Evolutionary conservation across 345 rosid genomes (phyloP).

Genomic region (Barbarea vulgaris): DNA sequence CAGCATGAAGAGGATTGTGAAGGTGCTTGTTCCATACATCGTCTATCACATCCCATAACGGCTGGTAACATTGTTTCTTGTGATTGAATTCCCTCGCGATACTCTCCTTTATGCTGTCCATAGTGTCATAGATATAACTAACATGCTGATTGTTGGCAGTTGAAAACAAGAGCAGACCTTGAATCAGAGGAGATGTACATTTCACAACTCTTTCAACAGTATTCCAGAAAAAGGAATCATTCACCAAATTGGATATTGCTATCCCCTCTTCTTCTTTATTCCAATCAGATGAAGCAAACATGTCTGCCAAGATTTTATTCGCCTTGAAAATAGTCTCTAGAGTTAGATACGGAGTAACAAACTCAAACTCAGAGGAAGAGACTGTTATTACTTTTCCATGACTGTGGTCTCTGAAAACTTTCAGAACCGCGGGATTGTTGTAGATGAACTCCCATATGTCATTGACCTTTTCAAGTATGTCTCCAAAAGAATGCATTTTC

Average conservation of each 20-base stretch:
- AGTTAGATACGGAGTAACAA: slow-evolving; percentile 46
- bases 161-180: slow-evolving; percentile 39
- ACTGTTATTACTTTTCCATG: slow-evolving; percentile 37
- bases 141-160: slow-evolving; percentile 44
- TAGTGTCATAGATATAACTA: slow-evolving; percentile 63
- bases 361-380: slow-evolving; percentile 46
- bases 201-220: slow-evolving; percentile 49
- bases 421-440: slow-evolving; percentile 35
- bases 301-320: slow-evolving; percentile 44
- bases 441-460: slow-evolving; percentile 36
- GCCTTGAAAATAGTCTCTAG: slow-evolving; percentile 49
- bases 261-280: slow-evolving; percentile 38
- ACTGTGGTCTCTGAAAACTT: slow-evolving; percentile 36
- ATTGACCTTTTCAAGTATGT: slow-evolving; percentile 32
- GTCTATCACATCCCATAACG: slow-evolving; percentile 61
- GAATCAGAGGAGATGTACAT: slow-evolving; percentile 52
- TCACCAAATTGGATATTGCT: slow-evolving; percentile 41
- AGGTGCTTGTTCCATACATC: slow-evolving; percentile 59
- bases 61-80: slow-evolving; percentile 39
- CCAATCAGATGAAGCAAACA: slow-evolving; percentile 55
- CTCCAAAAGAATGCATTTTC: slow-evolving; percentile 26
- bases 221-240: slow-evolving; percentile 56
- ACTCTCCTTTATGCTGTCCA: slow-evolving; percentile 61
- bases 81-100: slow-evolving; percentile 42
- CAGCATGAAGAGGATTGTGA: slow-evolving; percentile 67